These are phyloP conservation scores for Hypholoma sublateritium DNA, from an alignment of 768 basidiomycete genomes.

Conservation along the genomic window DNA sequence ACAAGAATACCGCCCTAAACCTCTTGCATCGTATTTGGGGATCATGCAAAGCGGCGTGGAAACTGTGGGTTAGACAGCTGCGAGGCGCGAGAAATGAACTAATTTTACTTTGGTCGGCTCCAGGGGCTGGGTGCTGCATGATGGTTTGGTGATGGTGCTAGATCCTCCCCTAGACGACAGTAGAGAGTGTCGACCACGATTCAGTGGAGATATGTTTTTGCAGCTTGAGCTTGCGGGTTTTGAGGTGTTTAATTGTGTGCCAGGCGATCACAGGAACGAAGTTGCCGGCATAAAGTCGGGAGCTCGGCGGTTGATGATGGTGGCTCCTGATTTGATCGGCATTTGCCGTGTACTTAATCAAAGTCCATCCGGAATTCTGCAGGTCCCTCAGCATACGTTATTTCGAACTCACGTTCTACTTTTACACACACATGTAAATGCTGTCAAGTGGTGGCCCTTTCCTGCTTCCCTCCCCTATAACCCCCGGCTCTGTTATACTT, in stretches of 20 bases:
- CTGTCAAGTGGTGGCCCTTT: neutral
- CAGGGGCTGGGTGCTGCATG: neutral
- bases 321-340: neutral
- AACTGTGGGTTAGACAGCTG: neutral
- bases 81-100: slow-evolving; percentile 1
- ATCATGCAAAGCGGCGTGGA: neutral
- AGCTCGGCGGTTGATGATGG: neutral
- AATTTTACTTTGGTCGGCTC: neutral
- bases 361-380: neutral
- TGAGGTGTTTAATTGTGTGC: neutral
- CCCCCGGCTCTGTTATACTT: neutral
- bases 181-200: too few relatives aligned
- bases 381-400: neutral
- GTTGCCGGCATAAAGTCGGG: slow-evolving; percentile 3
- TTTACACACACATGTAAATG: neutral
- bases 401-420: neutral
- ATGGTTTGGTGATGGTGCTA: neutral
- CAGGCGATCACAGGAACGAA: neutral
- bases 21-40: neutral
- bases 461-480: neutral
- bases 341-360: neutral
- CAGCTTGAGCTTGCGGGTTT: too few relatives aligned
- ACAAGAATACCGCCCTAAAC: neutral
- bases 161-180: neutral
- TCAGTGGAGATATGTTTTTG: too few relatives aligned